Percentiles rank a stretch among this genome's conserved stretches.
phyloP scores from a whole-genome alignment of 2,329 filamentous ascomycete genomes.

The Thielaviopsis ethacetica region DNA sequence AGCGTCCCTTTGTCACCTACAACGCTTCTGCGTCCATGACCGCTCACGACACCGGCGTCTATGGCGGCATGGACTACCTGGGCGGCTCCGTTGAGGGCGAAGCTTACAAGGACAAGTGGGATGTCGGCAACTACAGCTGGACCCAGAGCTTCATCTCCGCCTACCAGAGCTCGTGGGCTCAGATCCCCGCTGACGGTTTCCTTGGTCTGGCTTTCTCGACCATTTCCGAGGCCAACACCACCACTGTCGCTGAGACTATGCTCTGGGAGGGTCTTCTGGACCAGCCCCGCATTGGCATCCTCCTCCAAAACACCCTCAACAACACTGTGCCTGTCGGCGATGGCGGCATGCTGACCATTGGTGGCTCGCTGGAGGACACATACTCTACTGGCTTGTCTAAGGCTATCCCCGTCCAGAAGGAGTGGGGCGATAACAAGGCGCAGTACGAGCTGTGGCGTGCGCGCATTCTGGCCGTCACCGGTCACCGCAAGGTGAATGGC shows the following conservation, averaged over 20 bases:
- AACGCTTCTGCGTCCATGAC: slow-evolving; percentile 18
- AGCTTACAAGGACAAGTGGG: slow-evolving; percentile 17
- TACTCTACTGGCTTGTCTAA: slow-evolving; percentile 16
- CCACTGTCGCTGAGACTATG: slow-evolving; percentile 20
- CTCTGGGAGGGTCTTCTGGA: slow-evolving; percentile 18
- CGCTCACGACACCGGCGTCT: slow-evolving; percentile 13
- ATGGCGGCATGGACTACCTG: slow-evolving; percentile 18
- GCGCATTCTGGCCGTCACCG: slow-evolving; percentile 13
- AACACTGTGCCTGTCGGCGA: neutral
- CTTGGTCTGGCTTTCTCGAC: slow-evolving; percentile 20
- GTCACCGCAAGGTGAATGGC: slow-evolving; percentile 1
- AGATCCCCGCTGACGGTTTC: slow-evolving; percentile 20
- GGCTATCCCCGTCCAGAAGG: slow-evolving; percentile 12
- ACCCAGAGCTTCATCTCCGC: slow-evolving; percentile 19
- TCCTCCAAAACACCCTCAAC: slow-evolving; percentile 16
- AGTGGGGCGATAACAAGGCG: slow-evolving; percentile 4
- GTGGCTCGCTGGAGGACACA: slow-evolving; percentile 18
- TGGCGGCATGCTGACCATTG: slow-evolving; percentile 18
- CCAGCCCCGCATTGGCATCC: slow-evolving; percentile 19
- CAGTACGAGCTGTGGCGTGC: slow-evolving; percentile 21
- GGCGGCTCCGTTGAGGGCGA: slow-evolving; percentile 17
- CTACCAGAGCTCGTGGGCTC: slow-evolving; percentile 17
- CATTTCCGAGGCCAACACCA: slow-evolving; percentile 18
- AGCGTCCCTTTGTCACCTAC: slow-evolving; percentile 14
- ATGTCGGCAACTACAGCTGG: slow-evolving; percentile 14